Evolutionary conservation across 257 asterid species (phyloP), one percentile per base, ranked within the genome.

Genomic region (Nicotiana undulata): DNA sequence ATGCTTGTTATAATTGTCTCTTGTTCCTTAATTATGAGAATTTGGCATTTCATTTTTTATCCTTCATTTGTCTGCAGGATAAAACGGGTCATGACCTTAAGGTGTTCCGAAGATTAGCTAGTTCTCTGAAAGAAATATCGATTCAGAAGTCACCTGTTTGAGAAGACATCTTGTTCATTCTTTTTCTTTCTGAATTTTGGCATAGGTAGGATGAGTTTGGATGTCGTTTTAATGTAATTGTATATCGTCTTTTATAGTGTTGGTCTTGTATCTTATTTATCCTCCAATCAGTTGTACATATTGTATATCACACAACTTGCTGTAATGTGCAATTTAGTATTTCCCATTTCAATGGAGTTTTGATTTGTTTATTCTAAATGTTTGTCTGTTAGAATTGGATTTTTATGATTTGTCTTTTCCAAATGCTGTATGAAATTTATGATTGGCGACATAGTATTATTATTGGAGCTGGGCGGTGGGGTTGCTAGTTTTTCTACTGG

Each of bases 41-140:
- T 15, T 32, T 44, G 1, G 13, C 12, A 56, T 80, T n/a, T 61
- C 20, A 6, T 76, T 22, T 49, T 51, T 64, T 34, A 72, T 70
- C 11, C n/a, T 65, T 28, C 56, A 29, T 75, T 75, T 20, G 16
- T 63, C 58, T 77, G 61, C 99, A 95, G 99, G 97, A 89, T 55
- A 95, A 93, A 91, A 86, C 86, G 9, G 97, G 98, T 40, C 97
- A 91, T 79, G 87, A 84, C 86, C 94, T 93, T 56, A 92, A 92
- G 83, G 86, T 90, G 49, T 92, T 95, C 67, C 88, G 85, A 40
- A 87, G 98, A 86, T 79, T 92, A 79, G 88, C 89, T 8, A 89
- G 90, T 78, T 90, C 97, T 60, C 89, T 95, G 6, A 95, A 93
- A 87, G 98, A 95, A 82, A 83, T 88, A 75, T 82, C 94, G 8